Evolutionary conservation across 2,329 filamentous ascomycete genomes (phyloP), one percentile per base, ranked within the genome.

Genomic region (Aspergillus neoniger): DNA sequence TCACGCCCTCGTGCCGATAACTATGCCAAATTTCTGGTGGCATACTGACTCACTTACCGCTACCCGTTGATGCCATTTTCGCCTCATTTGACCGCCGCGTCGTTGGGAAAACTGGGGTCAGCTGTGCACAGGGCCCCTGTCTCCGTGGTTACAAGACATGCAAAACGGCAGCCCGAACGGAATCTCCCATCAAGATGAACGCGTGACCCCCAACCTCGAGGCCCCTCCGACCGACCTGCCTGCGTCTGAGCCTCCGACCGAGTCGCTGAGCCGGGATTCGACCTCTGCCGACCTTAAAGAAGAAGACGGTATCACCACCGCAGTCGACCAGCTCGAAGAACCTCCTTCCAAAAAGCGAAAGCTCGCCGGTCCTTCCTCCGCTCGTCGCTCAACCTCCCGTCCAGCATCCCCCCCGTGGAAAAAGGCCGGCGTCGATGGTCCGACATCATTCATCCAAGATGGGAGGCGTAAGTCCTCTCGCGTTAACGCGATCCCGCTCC

Each of bases 391-490:
- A 21, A 76, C 74, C 25, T 73, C 78, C n/a, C 74, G 79, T 50
- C 73, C 76, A 49, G 67, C 74, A 43, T 98, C 94, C 64, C 95
- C 95, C 66, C 95, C 95, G 21, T 99, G 95, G 95, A 98, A 95
- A 80, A 91, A 87, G 71, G 85, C 91, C 64, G 85, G 85, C 61
- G 91, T 90, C 43, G 91, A 96, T 28, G 95, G 95, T 0, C 95
- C 95, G 21, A 95, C 94, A 3, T 90, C 91, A 0, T 93, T 96
- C 73, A 85, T 90, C 49, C 81, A 84, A 62, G 82, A 86, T 72
- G 86, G 86, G 41, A 82, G 82, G 65, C 80, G 86, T 61, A 86
- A 85, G 74, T 88, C 86, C 48, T 83, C 85, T 52, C 80, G 86
- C 67, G 83, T 85, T 56, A 79, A 78, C 65, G 63, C 65, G 57